Conservation (phyloP, 164 flowering plant species). For the Vitis riparia region DNA sequence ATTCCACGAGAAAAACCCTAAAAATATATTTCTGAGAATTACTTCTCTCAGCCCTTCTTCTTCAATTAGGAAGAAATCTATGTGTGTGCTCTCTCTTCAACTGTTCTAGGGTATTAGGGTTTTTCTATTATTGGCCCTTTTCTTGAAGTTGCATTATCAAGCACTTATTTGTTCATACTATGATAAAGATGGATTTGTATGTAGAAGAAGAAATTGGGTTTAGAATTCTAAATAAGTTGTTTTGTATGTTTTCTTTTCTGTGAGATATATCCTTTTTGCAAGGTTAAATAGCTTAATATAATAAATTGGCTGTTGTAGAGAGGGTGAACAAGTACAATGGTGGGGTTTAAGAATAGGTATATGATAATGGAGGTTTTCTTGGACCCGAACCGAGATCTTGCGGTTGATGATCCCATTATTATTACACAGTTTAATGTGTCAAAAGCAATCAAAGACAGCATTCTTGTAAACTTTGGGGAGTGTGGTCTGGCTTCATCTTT, state of each 20-base stretch:
- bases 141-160: too few species aligned
- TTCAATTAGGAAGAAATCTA: too few species aligned
- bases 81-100: too few species aligned
- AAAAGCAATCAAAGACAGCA: slow-evolving; percentile 79
- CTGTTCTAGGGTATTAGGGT: too few species aligned
- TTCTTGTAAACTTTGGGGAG: slow-evolving; percentile 82
- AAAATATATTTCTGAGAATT: too few species aligned
- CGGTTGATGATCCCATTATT: slow-evolving; percentile 58
- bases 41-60: too few species aligned
- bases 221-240: background rate
- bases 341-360: slow-evolving; percentile 82
- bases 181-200: too few species aligned
- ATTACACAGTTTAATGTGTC: slow-evolving; percentile 58
- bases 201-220: too few species aligned
- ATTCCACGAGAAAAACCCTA: too few species aligned
- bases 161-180: too few species aligned
- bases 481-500: slow-evolving; percentile 85
- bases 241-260: background rate
- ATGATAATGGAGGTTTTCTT: slow-evolving; percentile 83
- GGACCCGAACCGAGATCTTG: slow-evolving; percentile 62
- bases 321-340: slow-evolving; percentile 44
- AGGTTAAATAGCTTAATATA: background rate
- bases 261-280: background rate
- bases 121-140: too few species aligned
- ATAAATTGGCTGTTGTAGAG: background rate